phyloP scores from a whole-genome alignment of 495 filamentous ascomycete species.

The Aspergillus baeticus region DNA sequence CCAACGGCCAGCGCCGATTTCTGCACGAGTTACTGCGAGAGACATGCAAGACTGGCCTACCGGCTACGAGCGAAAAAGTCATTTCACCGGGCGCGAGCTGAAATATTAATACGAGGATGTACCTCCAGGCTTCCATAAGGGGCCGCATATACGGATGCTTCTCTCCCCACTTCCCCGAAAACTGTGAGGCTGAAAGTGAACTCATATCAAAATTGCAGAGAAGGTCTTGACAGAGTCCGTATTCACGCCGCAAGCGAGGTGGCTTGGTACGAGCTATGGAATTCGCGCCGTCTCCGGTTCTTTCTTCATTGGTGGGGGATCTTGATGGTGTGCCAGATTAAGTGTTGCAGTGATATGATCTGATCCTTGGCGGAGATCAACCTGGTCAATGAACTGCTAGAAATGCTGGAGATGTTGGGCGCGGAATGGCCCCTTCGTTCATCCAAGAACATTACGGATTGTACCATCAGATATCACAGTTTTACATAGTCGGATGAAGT shows the following conservation, averaged over 20 bases:
- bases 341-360: background rate
- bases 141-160: too few species aligned
- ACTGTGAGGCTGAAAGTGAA: slow-evolving; percentile 6
- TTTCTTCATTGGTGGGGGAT: too few species aligned
- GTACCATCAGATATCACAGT: background rate
- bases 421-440: too few species aligned
- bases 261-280: background rate
- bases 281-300: background rate
- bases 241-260: background rate
- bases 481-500: background rate
- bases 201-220: background rate
- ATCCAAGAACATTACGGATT: too few species aligned
- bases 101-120: too few species aligned
- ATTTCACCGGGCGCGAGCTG: too few species aligned
- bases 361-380: background rate
- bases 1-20: background rate
- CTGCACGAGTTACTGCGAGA: background rate
- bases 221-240: background rate
- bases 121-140: too few species aligned
- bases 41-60: background rate
- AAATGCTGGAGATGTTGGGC: too few species aligned
- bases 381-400: too few species aligned
- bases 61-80: too few species aligned
- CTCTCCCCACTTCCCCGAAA: background rate
- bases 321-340: background rate